Evolutionary conservation across 2,329 filamentous ascomycete genomes (phyloP), one percentile per base, ranked within the genome.

Genomic region (Incumbomyces delicatus): DNA sequence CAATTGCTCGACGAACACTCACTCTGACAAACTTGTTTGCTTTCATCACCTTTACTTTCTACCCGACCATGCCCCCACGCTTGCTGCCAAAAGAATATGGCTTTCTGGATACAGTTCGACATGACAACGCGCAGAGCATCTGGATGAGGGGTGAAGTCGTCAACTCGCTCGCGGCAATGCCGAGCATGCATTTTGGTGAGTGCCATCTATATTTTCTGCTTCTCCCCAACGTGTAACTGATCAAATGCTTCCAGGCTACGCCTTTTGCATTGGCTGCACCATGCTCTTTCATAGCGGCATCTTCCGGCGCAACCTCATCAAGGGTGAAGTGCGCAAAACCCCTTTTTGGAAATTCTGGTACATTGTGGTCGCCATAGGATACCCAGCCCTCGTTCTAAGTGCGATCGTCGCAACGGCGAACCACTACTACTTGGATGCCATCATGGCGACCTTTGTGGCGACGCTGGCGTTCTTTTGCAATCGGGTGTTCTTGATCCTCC

Each of bases 31-130:
- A 82, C 53, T 66, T 80, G 27, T 60, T 77, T 45, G 77, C 78
- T 37, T 81, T 82, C 53, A 54, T 75, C 51, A 68, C 77, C 50
- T 82, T 82, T 58, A 77, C 75, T n/a, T 62, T 76, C 18, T 81
- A 75, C 66, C 78, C 78, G 8, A 80, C 76, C 58, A 81, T 81
- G 76, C 78, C 78, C 1, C 78, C 77, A 44, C 70, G 78, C 10
- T 66, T 81, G 43, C 67, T 81, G 46, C 77, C 77, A 53, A 71
- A 76, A 47, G 70, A 75, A 52, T 81, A 70, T 48, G 75, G 75
- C 3, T 81, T 81, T 55, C 69, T 78, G 48, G 78, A 81, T 53
- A 80, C 75, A 1, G 78, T 81, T 11, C 77, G 78, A 51, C 69
- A 67, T 52, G 69, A 68, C 42, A 67, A 74, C 44, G 72, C 72